Evolutionary conservation across 306 rosid genomes (phyloP).

Genomic region (Malus fusca): DNA sequence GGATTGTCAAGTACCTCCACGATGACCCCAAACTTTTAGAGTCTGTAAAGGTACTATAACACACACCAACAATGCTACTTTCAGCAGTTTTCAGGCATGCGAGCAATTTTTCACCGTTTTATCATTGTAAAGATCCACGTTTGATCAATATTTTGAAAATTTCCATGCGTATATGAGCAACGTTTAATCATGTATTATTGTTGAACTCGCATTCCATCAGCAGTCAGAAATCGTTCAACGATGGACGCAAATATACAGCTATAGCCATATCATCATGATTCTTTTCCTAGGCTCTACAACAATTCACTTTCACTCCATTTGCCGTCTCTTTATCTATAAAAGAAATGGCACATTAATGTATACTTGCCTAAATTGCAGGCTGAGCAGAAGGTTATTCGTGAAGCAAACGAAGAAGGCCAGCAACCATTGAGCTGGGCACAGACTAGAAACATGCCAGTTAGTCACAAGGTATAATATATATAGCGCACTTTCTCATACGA

Average conservation of each 20-base stretch:
- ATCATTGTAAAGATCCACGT: background rate
- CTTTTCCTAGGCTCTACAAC: background rate
- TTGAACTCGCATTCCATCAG: background rate
- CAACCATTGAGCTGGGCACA: constrained; percentile 59
- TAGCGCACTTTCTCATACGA: background rate
- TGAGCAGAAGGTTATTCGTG: constrained; percentile 54
- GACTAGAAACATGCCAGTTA: constrained; percentile 62
- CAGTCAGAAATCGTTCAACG: background rate
- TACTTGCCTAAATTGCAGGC: constrained; percentile 32
- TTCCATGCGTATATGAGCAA: background rate
- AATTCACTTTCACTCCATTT: background rate
- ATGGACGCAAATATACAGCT: background rate
- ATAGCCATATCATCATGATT: background rate
- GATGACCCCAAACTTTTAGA: constrained; percentile 69
- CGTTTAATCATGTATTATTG: too few species aligned
- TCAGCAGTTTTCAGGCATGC: background rate
- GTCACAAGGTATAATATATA: constrained; percentile 49
- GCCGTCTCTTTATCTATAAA: background rate
- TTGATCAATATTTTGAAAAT: too few species aligned
- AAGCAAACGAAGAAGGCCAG: constrained; percentile 37
- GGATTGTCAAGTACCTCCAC: constrained; percentile 74
- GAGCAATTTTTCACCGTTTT: too few species aligned
- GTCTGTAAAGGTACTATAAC: constrained; percentile 54
- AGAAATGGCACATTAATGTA: background rate
- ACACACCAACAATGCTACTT: background rate